phyloP scores from a whole-genome alignment of 805 yeast genomes.

The Tetrapisispora fleetii region DNA sequence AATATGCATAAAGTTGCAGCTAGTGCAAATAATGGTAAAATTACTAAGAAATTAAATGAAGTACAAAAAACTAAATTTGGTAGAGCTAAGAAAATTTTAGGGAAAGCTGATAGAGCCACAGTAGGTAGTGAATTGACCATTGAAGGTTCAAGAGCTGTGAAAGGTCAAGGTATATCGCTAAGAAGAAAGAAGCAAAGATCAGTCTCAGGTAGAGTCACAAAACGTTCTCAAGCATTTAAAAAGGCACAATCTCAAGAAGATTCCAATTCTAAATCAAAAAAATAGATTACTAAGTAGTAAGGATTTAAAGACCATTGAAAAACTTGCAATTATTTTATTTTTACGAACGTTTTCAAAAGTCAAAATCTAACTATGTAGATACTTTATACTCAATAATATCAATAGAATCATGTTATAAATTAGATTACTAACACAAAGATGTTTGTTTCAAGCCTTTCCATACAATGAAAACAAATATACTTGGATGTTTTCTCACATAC shows the following conservation, averaged over 20 bases:
- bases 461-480: too few species aligned
- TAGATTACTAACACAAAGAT: too few species aligned
- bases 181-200: slow-evolving; percentile 44
- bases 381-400: neutral
- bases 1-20: slow-evolving; percentile 24
- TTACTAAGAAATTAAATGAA: slow-evolving; percentile 38
- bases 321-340: neutral
- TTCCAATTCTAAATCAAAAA: neutral
- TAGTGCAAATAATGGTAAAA: slow-evolving; percentile 6
- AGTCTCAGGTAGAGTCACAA: slow-evolving; percentile 38
- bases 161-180: slow-evolving; percentile 53
- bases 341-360: neutral
- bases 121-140: slow-evolving; percentile 45
- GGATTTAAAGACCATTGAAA: neutral
- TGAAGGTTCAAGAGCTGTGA: slow-evolving; percentile 74
- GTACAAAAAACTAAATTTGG: slow-evolving; percentile 70
- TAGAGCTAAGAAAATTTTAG: slow-evolving; percentile 64
- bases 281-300: neutral
- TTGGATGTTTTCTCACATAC: too few species aligned
- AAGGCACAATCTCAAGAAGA: slow-evolving; percentile 13
- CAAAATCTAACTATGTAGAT: neutral
- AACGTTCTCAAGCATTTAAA: slow-evolving; percentile 36
- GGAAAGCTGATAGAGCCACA: slow-evolving; percentile 69
- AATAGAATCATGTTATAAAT: neutral
- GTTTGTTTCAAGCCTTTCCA: too few species aligned